Evolutionary conservation across 371 early-diverging fungal genomes (phyloP), one percentile per base, ranked within the genome.

Genomic region (Mortierella sp.): DNA sequence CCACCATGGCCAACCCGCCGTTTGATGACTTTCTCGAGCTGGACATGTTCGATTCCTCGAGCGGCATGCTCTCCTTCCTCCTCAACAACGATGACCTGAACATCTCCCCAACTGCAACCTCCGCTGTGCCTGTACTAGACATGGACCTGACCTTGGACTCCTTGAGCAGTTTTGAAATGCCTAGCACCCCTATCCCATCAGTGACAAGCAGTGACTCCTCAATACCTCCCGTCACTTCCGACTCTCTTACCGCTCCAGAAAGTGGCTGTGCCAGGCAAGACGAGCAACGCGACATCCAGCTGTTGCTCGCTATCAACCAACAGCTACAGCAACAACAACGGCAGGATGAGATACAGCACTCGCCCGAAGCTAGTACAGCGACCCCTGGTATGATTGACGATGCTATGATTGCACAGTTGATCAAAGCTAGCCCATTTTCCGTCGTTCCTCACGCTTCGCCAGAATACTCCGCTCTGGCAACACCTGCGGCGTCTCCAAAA

Each of bases 1-100:
- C n/a, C n/a, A n/a, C 74, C 39, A 44, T 53, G 40, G 22, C 27
- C 54, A 71, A 60, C 47, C 54, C 67, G 22, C 54, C 59, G 37
- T 74, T 68, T 46, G 68, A 50, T 21, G 68, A 74, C 64, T 74
- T 74, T 49, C 40, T 74, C 40, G 68, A 74, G 17, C 57, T 68
- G n/a, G 68, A 68, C 52, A 19, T 68, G 43, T 57, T 74, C 39
- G 76, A 58, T 31, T 19, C 54, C 12, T 34, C 54, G 41, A 59
- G 27, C 31, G 62, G 61, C 55, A n/a, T 73, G 31, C 62, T 54
- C 59, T 63, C 67, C 21, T 60, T 57, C 49, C 34, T 60, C 45
- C 43, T 65, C 53, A 65, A 55, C 19, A 54, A 54, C 25, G 60
- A 45, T 2, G 63, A 57, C 54, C 16, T 62, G n/a, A 57, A 53